phyloP scores from a whole-genome alignment of 257 asterid species.

The Penstemon barbatus region DNA sequence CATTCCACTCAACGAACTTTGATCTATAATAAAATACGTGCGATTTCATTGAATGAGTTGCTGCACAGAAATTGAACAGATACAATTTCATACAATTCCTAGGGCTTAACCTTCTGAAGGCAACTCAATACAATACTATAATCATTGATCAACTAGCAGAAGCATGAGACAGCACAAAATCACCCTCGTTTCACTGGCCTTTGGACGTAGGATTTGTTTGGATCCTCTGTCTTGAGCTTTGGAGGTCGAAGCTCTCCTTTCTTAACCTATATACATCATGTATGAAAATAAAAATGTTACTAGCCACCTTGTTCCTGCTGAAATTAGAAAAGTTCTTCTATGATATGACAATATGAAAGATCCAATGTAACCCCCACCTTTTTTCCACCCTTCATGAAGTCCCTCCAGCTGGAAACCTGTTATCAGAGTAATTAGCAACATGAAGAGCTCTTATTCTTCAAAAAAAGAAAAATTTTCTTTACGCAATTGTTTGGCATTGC shows the following conservation, averaged over 20 bases:
- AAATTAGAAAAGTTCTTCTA: not conserved
- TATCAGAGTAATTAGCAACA: not conserved
- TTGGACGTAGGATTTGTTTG: conserved; percentile 96
- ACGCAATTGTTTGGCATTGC: not conserved
- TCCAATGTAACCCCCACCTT: conserved; percentile 48
- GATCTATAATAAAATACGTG: not conserved
- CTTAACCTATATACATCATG: conserved; percentile 52
- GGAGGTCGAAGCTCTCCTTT: conserved; percentile 98
- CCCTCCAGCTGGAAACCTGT: conserved; percentile 99
- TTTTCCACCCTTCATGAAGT: conserved; percentile 96
- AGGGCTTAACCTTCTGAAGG: conserved; percentile 21
- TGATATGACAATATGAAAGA: not conserved
- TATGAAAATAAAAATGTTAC: not conserved
- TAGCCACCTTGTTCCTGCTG: not conserved
- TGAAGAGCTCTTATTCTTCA: not conserved
- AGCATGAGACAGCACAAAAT: not conserved
- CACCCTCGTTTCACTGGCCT: conserved; percentile 85
- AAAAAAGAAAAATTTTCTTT: not conserved
- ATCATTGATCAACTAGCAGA: conserved; percentile 6
- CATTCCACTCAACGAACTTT: no score
- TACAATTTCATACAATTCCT: conserved; percentile 23
- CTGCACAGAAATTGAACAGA: conserved; percentile 10
- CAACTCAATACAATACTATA: conserved; percentile 10
- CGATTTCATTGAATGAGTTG: conserved; percentile 17
- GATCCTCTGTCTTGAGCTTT: conserved; percentile 97